A percentile compares a stretch with the other conserved stretches of the same genome.
These are phyloP conservation scores for Panaeolus cyanescens DNA, from an alignment of 768 basidiomycete species.

Conservation along the genomic window DNA sequence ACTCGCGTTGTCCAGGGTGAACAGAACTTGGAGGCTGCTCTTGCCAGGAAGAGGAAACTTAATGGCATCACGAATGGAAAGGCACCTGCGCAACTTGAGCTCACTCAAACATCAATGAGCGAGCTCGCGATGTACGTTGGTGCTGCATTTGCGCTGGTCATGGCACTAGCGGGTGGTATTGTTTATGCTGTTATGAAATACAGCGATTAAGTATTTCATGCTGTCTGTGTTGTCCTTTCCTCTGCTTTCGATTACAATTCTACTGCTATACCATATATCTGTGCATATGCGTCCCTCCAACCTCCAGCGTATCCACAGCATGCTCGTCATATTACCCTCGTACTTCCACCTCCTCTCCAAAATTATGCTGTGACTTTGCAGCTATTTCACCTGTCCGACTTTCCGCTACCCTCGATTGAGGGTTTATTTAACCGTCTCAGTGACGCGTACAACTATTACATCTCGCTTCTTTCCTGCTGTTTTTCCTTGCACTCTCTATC, in stretches of 20 bases:
- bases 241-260: neutral
- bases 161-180: slow-evolving; percentile 19
- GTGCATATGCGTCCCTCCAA: neutral
- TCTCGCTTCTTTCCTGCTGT: neutral
- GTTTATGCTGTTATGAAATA: slow-evolving; percentile 25
- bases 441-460: neutral
- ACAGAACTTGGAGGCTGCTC: slow-evolving; percentile 41
- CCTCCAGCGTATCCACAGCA: neutral
- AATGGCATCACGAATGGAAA: slow-evolving; percentile 16
- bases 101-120: slow-evolving; percentile 6
- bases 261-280: neutral
- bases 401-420: neutral
- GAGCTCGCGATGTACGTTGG: slow-evolving; percentile 33
- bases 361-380: neutral
- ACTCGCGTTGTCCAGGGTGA: slow-evolving; percentile 48
- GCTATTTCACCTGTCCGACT: neutral
- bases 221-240: neutral
- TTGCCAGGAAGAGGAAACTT: slow-evolving; percentile 28
- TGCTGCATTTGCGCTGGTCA: slow-evolving; percentile 25
- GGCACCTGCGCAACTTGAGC: slow-evolving; percentile 19
- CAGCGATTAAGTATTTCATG: neutral
- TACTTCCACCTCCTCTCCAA: neutral
- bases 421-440: neutral
- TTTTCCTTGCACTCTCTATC: neutral
- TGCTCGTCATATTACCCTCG: neutral